Percentiles rank a stretch among this genome's conserved stretches.
Evolutionary conservation across 768 basidiomycete genomes (phyloP).

Genomic region (Hypholoma fasciculare): DNA sequence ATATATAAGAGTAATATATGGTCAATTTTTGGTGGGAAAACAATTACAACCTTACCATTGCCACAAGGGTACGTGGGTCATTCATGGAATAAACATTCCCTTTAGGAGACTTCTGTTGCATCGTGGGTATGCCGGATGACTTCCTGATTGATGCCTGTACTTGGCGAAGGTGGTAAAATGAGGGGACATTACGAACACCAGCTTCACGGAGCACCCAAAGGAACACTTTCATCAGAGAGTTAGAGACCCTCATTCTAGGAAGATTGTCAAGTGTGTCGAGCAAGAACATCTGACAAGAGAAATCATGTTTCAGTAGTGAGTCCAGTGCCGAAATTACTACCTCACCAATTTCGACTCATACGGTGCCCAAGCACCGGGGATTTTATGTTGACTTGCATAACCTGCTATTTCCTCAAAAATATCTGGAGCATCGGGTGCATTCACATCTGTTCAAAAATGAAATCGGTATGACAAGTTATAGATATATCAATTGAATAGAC

Average conservation of each 20-base stretch:
- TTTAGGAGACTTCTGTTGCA: slow-evolving; percentile 17
- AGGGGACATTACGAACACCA: slow-evolving; percentile 12
- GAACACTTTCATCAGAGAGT: slow-evolving; percentile 14
- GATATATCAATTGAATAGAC: neutral
- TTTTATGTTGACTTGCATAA: neutral
- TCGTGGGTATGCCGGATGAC: slow-evolving; percentile 17
- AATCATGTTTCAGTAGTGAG: neutral
- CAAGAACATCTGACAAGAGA: slow-evolving; percentile 15
- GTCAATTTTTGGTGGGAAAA: neutral
- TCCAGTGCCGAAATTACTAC: neutral
- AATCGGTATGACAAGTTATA: neutral
- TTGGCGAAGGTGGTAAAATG: slow-evolving; percentile 12
- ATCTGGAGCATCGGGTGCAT: neutral
- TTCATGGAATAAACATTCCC: slow-evolving; percentile 31
- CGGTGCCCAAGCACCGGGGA: neutral
- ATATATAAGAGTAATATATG: neutral
- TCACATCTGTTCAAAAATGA: neutral
- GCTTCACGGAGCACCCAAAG: slow-evolving; percentile 18
- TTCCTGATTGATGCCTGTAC: slow-evolving; percentile 16
- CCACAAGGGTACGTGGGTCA: slow-evolving; percentile 21
- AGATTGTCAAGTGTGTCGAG: slow-evolving; percentile 20
- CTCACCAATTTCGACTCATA: neutral
- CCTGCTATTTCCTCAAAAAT: neutral
- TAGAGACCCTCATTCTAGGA: slow-evolving; percentile 17
- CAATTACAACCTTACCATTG: slow-evolving; percentile 19